Evolutionary conservation across 805 yeast genomes (phyloP).

Genomic region (Yamadazyma olivae): DNA sequence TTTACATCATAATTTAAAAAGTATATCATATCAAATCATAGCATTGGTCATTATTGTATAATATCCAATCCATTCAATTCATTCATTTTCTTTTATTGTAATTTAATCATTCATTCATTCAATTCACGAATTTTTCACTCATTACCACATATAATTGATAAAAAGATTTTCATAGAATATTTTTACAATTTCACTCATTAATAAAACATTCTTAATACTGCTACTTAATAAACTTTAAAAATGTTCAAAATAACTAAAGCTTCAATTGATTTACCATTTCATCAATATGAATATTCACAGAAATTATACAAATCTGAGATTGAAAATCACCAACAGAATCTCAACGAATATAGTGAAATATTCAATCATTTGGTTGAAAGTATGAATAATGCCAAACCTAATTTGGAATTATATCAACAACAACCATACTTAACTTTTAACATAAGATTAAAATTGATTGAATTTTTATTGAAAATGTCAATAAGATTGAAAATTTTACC

Average conservation of each 20-base stretch:
- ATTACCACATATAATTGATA: no score
- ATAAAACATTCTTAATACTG: no score
- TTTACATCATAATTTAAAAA: no score
- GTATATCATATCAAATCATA: no score
- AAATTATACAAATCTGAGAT: constrained; percentile 50
- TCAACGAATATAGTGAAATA: constrained; percentile 55
- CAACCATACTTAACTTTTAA: constrained; percentile 84
- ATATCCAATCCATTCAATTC: no score
- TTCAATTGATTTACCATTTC: constrained; percentile 14
- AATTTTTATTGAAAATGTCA: constrained; percentile 74
- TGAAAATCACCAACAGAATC: constrained; percentile 39
- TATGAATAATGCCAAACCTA: constrained; percentile 42
- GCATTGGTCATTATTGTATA: no score
- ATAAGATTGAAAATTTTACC: constrained; percentile 62
- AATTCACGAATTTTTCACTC: no score
- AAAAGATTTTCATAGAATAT: no score
- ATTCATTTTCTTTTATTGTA: no score
- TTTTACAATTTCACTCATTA: no score
- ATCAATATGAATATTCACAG: constrained; percentile 50
- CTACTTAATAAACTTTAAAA: no score
- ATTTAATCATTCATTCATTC: no score
- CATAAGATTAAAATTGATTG: constrained; percentile 72
- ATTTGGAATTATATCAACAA: constrained; percentile 58
- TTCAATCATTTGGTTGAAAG: constrained; percentile 34
- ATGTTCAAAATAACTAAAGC: constrained; percentile 4